These are phyloP conservation scores for Picea mariana DNA, from an alignment of 83 land plant genomes.

Conservation along the genomic window DNA sequence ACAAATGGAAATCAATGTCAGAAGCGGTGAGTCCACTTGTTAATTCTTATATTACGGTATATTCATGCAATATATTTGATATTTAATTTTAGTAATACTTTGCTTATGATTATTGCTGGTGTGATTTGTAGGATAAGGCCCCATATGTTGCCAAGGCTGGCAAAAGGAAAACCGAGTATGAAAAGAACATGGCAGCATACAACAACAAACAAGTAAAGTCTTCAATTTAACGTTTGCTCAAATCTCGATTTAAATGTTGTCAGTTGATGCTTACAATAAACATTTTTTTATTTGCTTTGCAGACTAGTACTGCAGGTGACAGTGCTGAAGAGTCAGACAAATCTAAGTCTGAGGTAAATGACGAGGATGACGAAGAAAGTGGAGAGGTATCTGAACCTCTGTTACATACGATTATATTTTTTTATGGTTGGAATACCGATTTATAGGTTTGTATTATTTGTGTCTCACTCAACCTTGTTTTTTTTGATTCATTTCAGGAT, in stretches of 20 bases:
- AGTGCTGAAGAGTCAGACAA: constrained; percentile 32
- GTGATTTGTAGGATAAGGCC: constrained; percentile 26
- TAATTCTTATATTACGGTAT: neutral
- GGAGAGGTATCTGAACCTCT: neutral
- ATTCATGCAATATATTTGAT: too few species aligned
- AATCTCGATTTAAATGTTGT: neutral
- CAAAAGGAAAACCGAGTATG: constrained; percentile 30
- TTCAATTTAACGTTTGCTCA: neutral
- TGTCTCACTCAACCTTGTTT: neutral
- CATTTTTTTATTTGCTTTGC: neutral
- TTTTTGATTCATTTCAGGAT: neutral
- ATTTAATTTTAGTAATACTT: too few species aligned
- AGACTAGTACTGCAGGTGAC: constrained; percentile 11
- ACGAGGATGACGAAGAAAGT: constrained; percentile 28
- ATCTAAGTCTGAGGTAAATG: constrained; percentile 33
- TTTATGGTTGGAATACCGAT: neutral
- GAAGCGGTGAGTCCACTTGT: constrained; percentile 9
- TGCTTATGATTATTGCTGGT: neutral
- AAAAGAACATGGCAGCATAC: constrained; percentile 23
- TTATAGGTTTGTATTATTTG: neutral
- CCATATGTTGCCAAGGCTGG: constrained; percentile 34
- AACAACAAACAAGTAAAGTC: constrained; percentile 26
- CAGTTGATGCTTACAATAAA: neutral
- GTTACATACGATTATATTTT: neutral
- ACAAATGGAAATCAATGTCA: constrained; percentile 27